Conservation (phyloP, 2,329 filamentous ascomycete species). For the Diplodia seriata region DNA sequence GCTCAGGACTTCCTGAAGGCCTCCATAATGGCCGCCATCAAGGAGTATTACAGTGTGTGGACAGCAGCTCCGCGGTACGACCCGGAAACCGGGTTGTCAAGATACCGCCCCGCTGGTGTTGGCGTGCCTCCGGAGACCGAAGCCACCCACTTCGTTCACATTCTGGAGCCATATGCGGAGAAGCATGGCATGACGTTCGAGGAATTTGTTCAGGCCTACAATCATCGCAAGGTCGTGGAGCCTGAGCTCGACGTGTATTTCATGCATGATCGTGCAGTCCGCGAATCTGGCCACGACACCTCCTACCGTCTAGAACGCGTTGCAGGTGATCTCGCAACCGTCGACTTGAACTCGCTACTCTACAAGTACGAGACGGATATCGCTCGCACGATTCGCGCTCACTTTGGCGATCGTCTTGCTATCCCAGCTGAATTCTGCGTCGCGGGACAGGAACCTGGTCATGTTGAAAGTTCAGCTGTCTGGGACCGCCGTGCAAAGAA, state of each 20-base stretch:
- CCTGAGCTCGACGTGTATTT: constrained; percentile 95
- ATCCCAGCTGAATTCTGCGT: constrained; percentile 84
- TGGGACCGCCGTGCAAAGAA: constrained; percentile 91
- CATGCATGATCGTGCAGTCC: constrained; percentile 90
- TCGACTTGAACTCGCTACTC: constrained; percentile 91
- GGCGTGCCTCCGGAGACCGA: constrained; percentile 94
- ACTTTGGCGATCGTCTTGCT: constrained; percentile 82
- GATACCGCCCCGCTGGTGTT: constrained; percentile 81
- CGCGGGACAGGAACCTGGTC: constrained; percentile 66
- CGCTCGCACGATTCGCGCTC: constrained; percentile 79
- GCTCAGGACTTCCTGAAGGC: constrained; percentile 80
- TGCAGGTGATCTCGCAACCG: constrained; percentile 86
- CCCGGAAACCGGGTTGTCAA: constrained; percentile 76
- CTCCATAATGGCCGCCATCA: constrained; percentile 89
- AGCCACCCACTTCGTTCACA: constrained; percentile 81
- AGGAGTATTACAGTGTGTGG: constrained; percentile 94
- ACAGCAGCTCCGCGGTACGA: constrained; percentile 75
- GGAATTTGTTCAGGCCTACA: constrained; percentile 89
- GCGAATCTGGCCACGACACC: constrained; percentile 96
- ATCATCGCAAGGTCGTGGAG: constrained; percentile 75
- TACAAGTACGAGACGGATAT: constrained; percentile 99
- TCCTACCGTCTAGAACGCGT: constrained; percentile 90
- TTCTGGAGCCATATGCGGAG: constrained; percentile 80
- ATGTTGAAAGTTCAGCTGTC: constrained; percentile 79
- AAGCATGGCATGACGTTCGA: constrained; percentile 84